Percentiles rank a stretch among this genome's conserved stretches.
These are phyloP conservation scores for Tuber calosporum DNA, from an alignment of 495 filamentous ascomycete genomes.

Conservation along the genomic window DNA sequence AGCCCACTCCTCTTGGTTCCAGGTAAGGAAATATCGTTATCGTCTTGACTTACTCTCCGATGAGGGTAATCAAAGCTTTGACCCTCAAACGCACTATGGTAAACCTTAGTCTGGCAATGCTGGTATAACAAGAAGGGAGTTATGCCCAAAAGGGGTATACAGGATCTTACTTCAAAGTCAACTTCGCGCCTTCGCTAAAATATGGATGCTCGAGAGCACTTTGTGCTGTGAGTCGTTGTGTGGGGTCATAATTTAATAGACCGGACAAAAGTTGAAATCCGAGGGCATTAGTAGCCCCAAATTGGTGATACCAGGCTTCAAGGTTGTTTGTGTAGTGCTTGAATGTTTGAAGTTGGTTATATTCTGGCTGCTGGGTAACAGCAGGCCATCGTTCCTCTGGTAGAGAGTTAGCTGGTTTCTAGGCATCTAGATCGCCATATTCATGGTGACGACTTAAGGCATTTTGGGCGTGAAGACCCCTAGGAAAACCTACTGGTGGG, in stretches of 20 bases:
- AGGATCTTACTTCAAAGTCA: slow-evolving; percentile 34
- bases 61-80: slow-evolving; percentile 80
- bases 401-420: neutral
- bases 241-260: slow-evolving; percentile 87
- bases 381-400: slow-evolving; percentile 74
- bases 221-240: slow-evolving; percentile 74
- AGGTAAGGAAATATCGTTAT: slow-evolving; percentile 85
- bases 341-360: slow-evolving; percentile 55
- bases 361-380: slow-evolving; percentile 74
- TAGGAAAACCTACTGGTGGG: slow-evolving; percentile 52
- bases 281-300: slow-evolving; percentile 46
- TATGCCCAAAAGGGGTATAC: neutral
- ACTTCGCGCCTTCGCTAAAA: slow-evolving; percentile 53
- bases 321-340: slow-evolving; percentile 47
- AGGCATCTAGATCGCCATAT: neutral
- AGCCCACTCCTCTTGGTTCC: slow-evolving; percentile 87
- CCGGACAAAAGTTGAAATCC: slow-evolving; percentile 73
- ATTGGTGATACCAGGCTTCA: slow-evolving; percentile 57
- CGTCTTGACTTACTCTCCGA: slow-evolving; percentile 82
- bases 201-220: slow-evolving; percentile 82
- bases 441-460: neutral
- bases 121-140: neutral
- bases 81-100: slow-evolving; percentile 82
- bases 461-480: neutral
- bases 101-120: slow-evolving; percentile 52